Conservation (phyloP, 164 flowering plant species). For the Umbellularia californica region DNA sequence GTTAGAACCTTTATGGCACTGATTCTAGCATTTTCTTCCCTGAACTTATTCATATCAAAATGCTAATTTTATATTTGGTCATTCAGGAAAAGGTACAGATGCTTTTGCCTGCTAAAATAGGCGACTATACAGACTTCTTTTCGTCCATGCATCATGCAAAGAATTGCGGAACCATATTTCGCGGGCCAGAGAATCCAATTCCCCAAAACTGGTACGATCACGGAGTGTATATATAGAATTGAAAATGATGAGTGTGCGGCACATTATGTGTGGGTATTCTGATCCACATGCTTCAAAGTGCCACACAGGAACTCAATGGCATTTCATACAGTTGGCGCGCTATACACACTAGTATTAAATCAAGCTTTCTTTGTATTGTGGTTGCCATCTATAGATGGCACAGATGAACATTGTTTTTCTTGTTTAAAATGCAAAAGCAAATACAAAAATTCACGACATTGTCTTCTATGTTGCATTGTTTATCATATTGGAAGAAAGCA, state of each 20-base stretch:
- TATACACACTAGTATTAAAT: neutral
- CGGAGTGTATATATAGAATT: neutral
- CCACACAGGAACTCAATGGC: neutral
- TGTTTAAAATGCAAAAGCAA: neutral
- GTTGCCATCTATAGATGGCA: neutral
- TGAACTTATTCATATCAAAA: neutral
- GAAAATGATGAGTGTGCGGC: neutral
- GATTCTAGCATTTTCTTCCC: neutral
- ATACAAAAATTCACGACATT: neutral
- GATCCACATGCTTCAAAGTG: neutral
- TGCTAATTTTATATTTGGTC: conserved; percentile 5
- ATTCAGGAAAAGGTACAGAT: conserved; percentile 61
- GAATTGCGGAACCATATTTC: conserved; percentile 88
- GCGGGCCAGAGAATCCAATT: conserved; percentile 79
- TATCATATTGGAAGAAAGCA: too few relatives aligned
- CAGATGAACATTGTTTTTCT: neutral
- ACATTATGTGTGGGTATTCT: neutral
- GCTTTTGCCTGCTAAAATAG: conserved; percentile 74
- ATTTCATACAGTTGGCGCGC: neutral
- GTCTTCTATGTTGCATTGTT: too few relatives aligned
- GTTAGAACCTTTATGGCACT: conserved; percentile 28
- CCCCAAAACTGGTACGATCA: conserved; percentile 63
- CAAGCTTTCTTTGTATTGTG: conserved; percentile 3
- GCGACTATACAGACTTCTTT: conserved; percentile 94
- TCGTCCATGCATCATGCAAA: conserved; percentile 88